phyloP scores from a whole-genome alignment of 2,329 filamentous ascomycete species.

The Cordyceps fumosorosea region DNA sequence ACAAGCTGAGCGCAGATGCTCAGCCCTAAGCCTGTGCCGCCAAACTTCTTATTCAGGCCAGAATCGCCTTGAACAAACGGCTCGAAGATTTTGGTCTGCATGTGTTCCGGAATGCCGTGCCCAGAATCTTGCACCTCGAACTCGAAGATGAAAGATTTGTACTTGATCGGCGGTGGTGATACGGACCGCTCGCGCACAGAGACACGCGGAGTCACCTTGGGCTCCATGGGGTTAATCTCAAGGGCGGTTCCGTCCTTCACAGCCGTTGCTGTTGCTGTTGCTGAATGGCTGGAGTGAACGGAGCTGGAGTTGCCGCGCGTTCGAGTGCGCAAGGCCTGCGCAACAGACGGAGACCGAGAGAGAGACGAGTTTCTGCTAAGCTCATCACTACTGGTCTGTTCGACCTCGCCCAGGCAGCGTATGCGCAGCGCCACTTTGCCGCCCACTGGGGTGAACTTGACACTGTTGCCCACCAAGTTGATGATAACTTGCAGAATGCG shows the following conservation, averaged over 20 bases:
- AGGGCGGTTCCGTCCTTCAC: slow-evolving; percentile 10
- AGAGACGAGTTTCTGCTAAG: slow-evolving; percentile 3
- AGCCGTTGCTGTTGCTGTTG: background rate
- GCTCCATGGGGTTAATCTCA: slow-evolving; percentile 11
- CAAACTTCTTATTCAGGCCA: slow-evolving; percentile 84
- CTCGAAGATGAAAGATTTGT: slow-evolving; percentile 68
- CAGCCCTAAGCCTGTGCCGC: slow-evolving; percentile 79
- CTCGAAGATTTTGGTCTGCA: slow-evolving; percentile 82
- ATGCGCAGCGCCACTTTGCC: slow-evolving; percentile 73
- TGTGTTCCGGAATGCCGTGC: slow-evolving; percentile 70
- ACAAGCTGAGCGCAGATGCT: slow-evolving; percentile 87
- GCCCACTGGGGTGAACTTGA: slow-evolving; percentile 80
- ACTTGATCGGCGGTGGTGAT: slow-evolving; percentile 21
- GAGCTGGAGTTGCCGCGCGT: slow-evolving; percentile 8
- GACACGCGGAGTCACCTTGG: background rate
- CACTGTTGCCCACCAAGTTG: slow-evolving; percentile 83
- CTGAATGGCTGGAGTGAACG: slow-evolving; percentile 4
- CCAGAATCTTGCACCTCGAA: slow-evolving; percentile 87
- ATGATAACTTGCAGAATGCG: slow-evolving; percentile 86
- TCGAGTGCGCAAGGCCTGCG: background rate
- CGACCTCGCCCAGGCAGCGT: slow-evolving; percentile 59
- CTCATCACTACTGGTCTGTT: background rate
- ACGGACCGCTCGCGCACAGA: background rate
- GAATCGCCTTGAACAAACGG: slow-evolving; percentile 92
- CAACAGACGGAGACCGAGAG: background rate